Conservation (phyloP, 2,329 filamentous ascomycete genomes). For the Aspergillaceae sp. region DNA sequence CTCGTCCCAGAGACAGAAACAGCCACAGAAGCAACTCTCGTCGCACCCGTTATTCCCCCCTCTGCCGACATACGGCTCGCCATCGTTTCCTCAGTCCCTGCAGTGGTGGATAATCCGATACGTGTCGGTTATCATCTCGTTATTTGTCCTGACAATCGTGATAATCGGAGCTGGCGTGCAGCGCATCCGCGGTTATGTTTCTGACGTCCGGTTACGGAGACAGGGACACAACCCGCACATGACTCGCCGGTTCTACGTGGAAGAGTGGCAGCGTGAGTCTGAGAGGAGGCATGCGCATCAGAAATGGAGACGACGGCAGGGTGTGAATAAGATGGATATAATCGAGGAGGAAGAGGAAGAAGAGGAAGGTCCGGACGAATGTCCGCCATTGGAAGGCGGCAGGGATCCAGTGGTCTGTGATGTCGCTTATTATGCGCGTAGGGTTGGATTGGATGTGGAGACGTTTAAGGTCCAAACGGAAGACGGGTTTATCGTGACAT, state of each 20-base stretch:
- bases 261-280: constrained; percentile 56
- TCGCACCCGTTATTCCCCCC: constrained; percentile 61
- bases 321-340: constrained; percentile 22
- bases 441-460: constrained; percentile 81
- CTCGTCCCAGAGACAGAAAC: neutral
- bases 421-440: constrained; percentile 73
- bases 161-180: constrained; percentile 66
- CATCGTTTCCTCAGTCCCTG: constrained; percentile 55
- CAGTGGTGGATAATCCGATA: constrained; percentile 59
- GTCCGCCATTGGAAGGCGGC: constrained; percentile 67
- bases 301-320: constrained; percentile 50
- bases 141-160: constrained; percentile 67
- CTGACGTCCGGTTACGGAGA: constrained; percentile 44
- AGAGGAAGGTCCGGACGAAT: constrained; percentile 42
- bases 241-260: constrained; percentile 59
- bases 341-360: constrained; percentile 21
- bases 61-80: constrained; percentile 70
- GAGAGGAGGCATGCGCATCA: constrained; percentile 50
- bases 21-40: neutral
- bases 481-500: constrained; percentile 80
- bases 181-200: constrained; percentile 48
- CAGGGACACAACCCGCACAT: constrained; percentile 54
- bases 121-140: constrained; percentile 65
- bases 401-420: constrained; percentile 70
- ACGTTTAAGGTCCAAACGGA: constrained; percentile 80